phyloP scores from a whole-genome alignment of 257 asterid species.

The Cordia subcordata region DNA sequence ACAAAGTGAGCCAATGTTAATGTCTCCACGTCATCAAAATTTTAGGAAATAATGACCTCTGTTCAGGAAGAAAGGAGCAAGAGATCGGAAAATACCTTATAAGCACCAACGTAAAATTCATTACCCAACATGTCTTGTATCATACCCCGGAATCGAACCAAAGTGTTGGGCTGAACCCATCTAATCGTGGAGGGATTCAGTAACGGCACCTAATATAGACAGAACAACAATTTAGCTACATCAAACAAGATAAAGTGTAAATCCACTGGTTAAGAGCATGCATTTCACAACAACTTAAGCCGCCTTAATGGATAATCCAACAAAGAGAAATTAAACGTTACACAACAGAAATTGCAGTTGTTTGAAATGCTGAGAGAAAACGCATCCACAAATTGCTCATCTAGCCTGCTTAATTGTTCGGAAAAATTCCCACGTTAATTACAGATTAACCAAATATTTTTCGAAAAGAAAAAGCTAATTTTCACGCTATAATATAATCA shows the following conservation, averaged over 20 bases:
- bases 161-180: constrained; percentile 62
- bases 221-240: constrained; percentile 7
- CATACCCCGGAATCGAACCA: constrained; percentile 90
- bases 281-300: neutral
- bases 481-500: no score
- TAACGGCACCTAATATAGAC: constrained; percentile 60
- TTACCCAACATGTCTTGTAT: constrained; percentile 87
- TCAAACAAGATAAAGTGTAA: neutral
- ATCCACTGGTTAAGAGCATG: neutral
- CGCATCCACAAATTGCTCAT: neutral
- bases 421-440: neutral
- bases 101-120: constrained; percentile 82
- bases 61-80: neutral
- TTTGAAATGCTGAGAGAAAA: neutral
- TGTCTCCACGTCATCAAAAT: neutral
- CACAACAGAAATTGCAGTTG: neutral
- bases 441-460: no score
- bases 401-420: neutral
- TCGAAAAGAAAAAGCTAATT: no score
- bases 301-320: neutral
- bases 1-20: neutral
- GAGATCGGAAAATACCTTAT: constrained; percentile 47
- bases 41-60: neutral
- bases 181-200: constrained; percentile 54
- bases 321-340: no score